phyloP scores from a whole-genome alignment of 2,329 filamentous ascomycete species.

The Ceratocystis diversiconidia region DNA sequence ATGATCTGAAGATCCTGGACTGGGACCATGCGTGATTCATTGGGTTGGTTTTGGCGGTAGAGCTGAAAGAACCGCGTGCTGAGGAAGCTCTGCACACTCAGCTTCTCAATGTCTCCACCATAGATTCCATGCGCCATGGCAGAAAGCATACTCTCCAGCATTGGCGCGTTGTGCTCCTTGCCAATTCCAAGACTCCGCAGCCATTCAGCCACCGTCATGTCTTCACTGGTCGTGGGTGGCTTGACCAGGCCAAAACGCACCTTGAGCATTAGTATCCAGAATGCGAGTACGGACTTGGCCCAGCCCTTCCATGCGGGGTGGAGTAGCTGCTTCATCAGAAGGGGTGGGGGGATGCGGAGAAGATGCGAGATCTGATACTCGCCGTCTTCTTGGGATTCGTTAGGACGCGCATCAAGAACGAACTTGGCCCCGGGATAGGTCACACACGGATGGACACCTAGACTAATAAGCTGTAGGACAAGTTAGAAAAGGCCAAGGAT shows the following conservation, averaged over 20 bases:
- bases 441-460: slow-evolving; percentile 15
- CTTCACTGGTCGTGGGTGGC: slow-evolving; percentile 23
- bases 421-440: slow-evolving; percentile 15
- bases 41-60: slow-evolving; percentile 18
- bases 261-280: slow-evolving; percentile 16
- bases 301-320: slow-evolving; percentile 17
- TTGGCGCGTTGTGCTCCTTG: slow-evolving; percentile 24
- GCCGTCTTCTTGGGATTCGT: not conserved
- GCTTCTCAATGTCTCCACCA: slow-evolving; percentile 69
- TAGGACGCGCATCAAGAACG: slow-evolving; percentile 8
- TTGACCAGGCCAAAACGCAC: slow-evolving; percentile 20
- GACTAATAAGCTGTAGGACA: slow-evolving; percentile 9
- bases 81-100: slow-evolving; percentile 54
- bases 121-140: slow-evolving; percentile 78
- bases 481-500: not conserved
- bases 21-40: slow-evolving; percentile 22
- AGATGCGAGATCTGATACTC: slow-evolving; percentile 40
- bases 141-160: slow-evolving; percentile 58
- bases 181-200: slow-evolving; percentile 21
- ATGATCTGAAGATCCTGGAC: slow-evolving; percentile 24
- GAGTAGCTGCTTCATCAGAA: slow-evolving; percentile 9
- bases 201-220: slow-evolving; percentile 28
- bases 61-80: slow-evolving; percentile 30
- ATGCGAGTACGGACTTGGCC: slow-evolving; percentile 13
- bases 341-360: slow-evolving; percentile 26